Percentiles rank a stretch among this genome's conserved stretches.
Evolutionary conservation across 2,329 filamentous ascomycete genomes (phyloP).

Genomic region (Colletotrichum aenigma): DNA sequence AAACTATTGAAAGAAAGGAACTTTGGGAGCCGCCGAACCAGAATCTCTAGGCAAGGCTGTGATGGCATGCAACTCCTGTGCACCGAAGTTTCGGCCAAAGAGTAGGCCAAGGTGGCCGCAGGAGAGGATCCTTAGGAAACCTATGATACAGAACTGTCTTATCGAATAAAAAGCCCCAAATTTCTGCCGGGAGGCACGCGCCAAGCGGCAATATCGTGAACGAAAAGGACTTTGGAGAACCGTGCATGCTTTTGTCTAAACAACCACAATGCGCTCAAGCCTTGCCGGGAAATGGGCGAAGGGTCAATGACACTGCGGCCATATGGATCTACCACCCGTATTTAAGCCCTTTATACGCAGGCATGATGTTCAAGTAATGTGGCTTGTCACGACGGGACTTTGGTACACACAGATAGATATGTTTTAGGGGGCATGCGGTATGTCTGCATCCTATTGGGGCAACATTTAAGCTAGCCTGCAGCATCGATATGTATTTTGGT

Average conservation of each 20-base stretch:
- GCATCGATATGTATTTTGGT: not conserved
- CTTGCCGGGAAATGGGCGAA: not conserved
- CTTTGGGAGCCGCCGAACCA: not conserved
- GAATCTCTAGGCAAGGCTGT: not conserved
- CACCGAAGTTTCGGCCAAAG: not conserved
- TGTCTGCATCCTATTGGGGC: accelerated
- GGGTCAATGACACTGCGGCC: not conserved
- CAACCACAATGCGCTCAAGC: not conserved
- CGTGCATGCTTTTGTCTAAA: not conserved
- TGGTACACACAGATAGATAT: not conserved
- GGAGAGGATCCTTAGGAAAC: not conserved
- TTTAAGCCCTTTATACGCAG: not conserved
- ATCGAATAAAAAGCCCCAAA: not conserved
- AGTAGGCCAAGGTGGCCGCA: not conserved
- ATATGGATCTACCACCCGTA: not conserved
- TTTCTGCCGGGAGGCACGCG: accelerated
- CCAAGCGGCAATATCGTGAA: accelerated
- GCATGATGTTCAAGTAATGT: not conserved
- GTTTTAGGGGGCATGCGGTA: not conserved
- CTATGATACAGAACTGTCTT: accelerated
- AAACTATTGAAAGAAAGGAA: not conserved
- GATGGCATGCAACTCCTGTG: not conserved
- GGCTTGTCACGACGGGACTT: not conserved
- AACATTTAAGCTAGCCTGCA: not conserved
- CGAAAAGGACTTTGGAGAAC: not conserved